Evolutionary conservation across 2,329 filamentous ascomycete genomes (phyloP), one percentile per base, ranked within the genome.

Genomic region (Nemania diffusa): DNA sequence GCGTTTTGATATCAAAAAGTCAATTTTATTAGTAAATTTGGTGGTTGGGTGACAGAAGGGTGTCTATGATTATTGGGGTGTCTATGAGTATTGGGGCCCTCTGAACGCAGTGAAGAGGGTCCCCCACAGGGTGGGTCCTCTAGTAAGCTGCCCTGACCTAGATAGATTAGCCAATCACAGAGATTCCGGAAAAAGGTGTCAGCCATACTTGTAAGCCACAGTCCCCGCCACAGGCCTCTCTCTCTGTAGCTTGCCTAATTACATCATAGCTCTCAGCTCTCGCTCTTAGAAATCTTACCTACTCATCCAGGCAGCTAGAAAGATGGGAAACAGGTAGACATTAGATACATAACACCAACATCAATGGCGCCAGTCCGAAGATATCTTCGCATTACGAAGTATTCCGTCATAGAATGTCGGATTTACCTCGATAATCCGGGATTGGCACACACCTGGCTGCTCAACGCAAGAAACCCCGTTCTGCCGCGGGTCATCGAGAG

Each of bases 371-470:
- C 94, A 11, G 88, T 97, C 55, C 90, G 94, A 66, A 89, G 94
- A 74, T 97, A 98, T 78, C 85, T 98, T 62, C 89, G 95, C 59
- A 97, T 98, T 73, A 95, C 92, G 62, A 94, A 95, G 77, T 92
- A 93, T 79, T 97, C 95, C 4, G 94, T 97, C 34, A 87, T 99
- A n/a, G 96, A 99, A 85, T 94, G 93, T 71, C 94, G 94, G 71
- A 96, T 99, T 73, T 98, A 98, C 80, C 89, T 97, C 53, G 95
- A 98, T 71, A 94, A 95, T 74, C 96, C 96, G 0, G 88, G 91
- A 13, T 88, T 97, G 68, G 88, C 89, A 26, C 88, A 93, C 71
- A 90, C 91, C 76, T 97, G 97, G 90, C 88, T 99, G 20, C 87
- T 97, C 71, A 91, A 92, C 74, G 86, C 91, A 40, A 88, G 90